phyloP scores from a whole-genome alignment of 192 early-diverging fungal species.

The Chytriomyces sp. region DNA sequence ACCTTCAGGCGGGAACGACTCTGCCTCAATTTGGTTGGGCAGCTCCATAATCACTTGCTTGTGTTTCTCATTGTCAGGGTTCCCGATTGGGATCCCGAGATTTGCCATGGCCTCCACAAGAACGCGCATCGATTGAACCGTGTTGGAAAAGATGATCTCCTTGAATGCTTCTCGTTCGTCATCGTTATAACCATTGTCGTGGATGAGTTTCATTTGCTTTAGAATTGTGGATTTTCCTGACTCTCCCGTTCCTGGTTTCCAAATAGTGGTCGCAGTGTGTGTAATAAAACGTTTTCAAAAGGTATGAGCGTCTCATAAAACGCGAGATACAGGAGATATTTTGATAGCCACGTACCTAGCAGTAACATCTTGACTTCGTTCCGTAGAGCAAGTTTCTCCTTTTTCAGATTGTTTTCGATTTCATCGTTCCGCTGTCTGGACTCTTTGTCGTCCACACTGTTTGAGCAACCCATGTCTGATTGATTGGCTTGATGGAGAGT shows the following conservation, averaged over 20 bases:
- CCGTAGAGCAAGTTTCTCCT: constrained; percentile 77
- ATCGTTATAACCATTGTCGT: constrained; percentile 89
- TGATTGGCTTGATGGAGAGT: not conserved
- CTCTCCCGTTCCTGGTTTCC: constrained; percentile 84
- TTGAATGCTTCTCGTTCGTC: constrained; percentile 93
- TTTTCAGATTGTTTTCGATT: constrained; percentile 86
- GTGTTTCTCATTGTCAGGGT: constrained; percentile 73
- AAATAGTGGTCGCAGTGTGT: not conserved
- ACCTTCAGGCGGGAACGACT: constrained; percentile 79
- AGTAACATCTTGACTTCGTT: constrained; percentile 98
- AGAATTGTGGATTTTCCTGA: constrained; percentile 97
- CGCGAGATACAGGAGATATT: too few relatives aligned
- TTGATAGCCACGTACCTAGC: constrained; percentile 52
- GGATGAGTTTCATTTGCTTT: constrained; percentile 98
- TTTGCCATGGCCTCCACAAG: constrained; percentile 93
- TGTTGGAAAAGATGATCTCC: constrained; percentile 96
- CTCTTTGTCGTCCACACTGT: constrained; percentile 84
- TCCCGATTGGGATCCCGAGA: constrained; percentile 76
- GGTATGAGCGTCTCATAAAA: not conserved
- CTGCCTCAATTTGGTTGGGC: constrained; percentile 87
- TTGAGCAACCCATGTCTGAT: constrained; percentile 83
- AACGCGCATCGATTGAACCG: constrained; percentile 93
- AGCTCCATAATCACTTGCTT: constrained; percentile 77
- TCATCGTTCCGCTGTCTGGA: constrained; percentile 84
- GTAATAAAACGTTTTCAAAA: not conserved